Base-by-base conservation (phyloP, 2,329 filamentous ascomycete species). In the Fusarium azukiicola region DNA sequence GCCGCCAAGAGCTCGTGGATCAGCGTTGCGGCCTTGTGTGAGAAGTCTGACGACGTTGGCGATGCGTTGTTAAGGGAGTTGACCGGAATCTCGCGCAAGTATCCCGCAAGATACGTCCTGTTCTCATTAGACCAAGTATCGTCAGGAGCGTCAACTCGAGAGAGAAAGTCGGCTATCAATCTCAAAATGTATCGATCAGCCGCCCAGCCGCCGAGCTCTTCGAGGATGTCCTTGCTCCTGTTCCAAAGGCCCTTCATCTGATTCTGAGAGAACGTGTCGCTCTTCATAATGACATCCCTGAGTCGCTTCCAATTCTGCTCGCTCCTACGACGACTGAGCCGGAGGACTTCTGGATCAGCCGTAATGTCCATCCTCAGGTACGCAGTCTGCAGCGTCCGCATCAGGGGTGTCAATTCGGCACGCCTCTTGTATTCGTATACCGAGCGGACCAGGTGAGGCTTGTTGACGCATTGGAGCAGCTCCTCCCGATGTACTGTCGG, bases 401-500 rank as follows among this genome's bases (percentile, higher is more conserved):
- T 89, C n/a, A 84, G 84, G 5, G 77, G 67, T 5, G 87, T 88
- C 12, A 79, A 70, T 14, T 77, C n/a, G 6, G 72, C 27, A 21
- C 27, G 40, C 6, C 71, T 67, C 10, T 69, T 46, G 6, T 76
- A 64, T 5, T 77, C 68, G 76, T 89, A 92, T 1, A 80, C 58
- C 11, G 88, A 78, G 16, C 81, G 83, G 4, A 79, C 77, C 46
- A 97, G 86, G 14, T 88, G 83, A 3, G 96, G 96, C n/a, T 89
- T 92, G 79, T 96, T 94, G 5, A 95, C 94, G 80, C 93, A 90
- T 23, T 89, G 88, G n/a, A 96, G 84, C 6, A 98, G 91, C 78
- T 98, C 96, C 17, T 92, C 91, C 4, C 95, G 91, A 82, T 97
- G 93, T 3, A 91, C 82, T 5, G 92, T 94, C 0, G 97, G 97